Conservation (phyloP, 306 rosid species). For the Pterocarpus santalinus region DNA sequence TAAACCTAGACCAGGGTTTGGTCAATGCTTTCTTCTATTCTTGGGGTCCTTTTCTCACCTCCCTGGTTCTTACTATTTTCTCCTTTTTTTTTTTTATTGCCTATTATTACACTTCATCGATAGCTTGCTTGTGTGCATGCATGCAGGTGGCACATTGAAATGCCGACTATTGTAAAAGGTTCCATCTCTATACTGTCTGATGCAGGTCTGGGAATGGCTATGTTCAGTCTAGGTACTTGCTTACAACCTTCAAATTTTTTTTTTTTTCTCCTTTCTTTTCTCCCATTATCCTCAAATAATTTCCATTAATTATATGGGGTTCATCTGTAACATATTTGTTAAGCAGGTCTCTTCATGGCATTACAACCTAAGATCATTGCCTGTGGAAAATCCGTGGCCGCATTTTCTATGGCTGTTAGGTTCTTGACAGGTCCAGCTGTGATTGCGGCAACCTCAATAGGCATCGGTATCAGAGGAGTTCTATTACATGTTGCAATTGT, state of each 20-base stretch:
- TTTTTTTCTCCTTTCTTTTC: not conserved
- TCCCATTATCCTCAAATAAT: not conserved
- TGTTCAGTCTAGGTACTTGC: conserved; percentile 85
- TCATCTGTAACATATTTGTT: not conserved
- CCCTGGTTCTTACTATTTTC: not conserved
- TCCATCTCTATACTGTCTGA: conserved; percentile 86
- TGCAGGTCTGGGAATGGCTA: conserved; percentile 96
- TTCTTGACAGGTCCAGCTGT: conserved; percentile 94
- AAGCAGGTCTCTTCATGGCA: conserved; percentile 89
- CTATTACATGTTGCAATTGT: conserved; percentile 88
- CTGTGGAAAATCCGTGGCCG: conserved; percentile 89
- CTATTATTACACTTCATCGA: not conserved
- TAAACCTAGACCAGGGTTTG: too few relatives aligned
- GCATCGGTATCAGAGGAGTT: conserved; percentile 79
- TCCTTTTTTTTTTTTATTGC: not conserved
- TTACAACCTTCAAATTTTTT: not conserved
- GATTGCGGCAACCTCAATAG: conserved; percentile 84
- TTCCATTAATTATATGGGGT: not conserved
- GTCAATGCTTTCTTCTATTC: too few relatives aligned
- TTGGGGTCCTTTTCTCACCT: too few relatives aligned
- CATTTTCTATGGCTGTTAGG: conserved; percentile 94
- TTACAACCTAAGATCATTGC: conserved; percentile 88
- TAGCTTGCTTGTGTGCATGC: conserved; percentile 40
- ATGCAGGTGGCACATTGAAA: conserved; percentile 78
- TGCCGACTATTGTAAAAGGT: conserved; percentile 84